Evolutionary conservation across 2,329 filamentous ascomycete genomes (phyloP), one percentile per base, ranked within the genome.

Genomic region (Boeremia exigua): DNA sequence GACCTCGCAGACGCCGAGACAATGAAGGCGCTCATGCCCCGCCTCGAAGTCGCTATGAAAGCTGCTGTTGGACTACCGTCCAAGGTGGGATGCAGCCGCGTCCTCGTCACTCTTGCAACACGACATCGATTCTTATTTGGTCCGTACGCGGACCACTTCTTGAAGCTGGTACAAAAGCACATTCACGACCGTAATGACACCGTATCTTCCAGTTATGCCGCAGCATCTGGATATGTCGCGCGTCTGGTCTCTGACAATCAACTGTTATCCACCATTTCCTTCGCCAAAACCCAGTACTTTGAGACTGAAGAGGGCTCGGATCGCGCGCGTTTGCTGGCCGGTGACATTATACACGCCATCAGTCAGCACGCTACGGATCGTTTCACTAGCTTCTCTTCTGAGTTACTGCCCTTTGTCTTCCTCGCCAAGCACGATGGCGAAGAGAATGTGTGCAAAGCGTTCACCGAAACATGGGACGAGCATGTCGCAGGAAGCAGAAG

Each of bases 161-260:
- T 97, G 46, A 88, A 88, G 61, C 73, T 92, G 9, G 83, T 96
- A 60, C 86, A 92, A 67, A 94, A 91, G 73, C 86, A 93, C 54
- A 86, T 93, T 1, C 83, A 96, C 45, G 95, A 99, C 73, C 88
- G 90, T 60, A 99, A 99, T 69, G 92, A 97, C 65, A 95, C 96
- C 15, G 93, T 97, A 53, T 93, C 90, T 69, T 89, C 90, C 59
- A 90, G 90, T 2, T 99, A 97, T 72, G 94, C 93, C 17, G 88
- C 87, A 48, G 88, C 93, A 3, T 86, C 92, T 19, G 95, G 94
- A 0, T 98, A 98, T 72, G 81, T 98, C 51, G 83, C 95, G 64
- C 86, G 86, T 17, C 69, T 85, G 10, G 84, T 84, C n/a, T 82
- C 82, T 1, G 83, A 87, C 61, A 82, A 84, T 59, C 82, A 83